phyloP scores from a whole-genome alignment of 2,329 filamentous ascomycete genomes.

The Shiraia sp. region DNA sequence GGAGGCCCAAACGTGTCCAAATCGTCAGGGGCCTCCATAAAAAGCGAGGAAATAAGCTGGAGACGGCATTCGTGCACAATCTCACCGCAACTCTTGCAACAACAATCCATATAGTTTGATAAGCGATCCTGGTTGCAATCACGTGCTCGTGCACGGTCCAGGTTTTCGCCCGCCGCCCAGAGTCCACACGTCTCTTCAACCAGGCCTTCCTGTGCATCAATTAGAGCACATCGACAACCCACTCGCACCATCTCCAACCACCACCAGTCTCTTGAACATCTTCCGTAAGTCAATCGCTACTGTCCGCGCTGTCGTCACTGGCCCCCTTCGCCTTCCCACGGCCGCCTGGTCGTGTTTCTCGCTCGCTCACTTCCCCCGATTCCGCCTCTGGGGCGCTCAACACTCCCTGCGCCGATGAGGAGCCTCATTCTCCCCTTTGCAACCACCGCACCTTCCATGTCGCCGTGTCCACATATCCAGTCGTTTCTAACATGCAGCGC shows the following conservation, averaged over 20 bases:
- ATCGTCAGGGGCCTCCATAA: constrained; percentile 20
- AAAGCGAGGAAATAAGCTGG: constrained; percentile 9
- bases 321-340: constrained; percentile 16
- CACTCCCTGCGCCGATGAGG: constrained; percentile 20
- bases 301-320: constrained; percentile 14
- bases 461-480: constrained; percentile 18
- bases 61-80: constrained; percentile 1
- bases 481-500: constrained; percentile 13
- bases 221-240: constrained; percentile 44
- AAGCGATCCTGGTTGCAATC: constrained; percentile 29
- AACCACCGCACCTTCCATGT: constrained; percentile 8
- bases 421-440: constrained; percentile 8
- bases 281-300: constrained; percentile 38
- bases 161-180: constrained; percentile 23
- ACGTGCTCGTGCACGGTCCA: constrained; percentile 37
- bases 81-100: constrained; percentile 22
- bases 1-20: constrained; percentile 41
- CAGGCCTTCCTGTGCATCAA: constrained; percentile 45
- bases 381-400: constrained; percentile 32
- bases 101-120: constrained; percentile 11
- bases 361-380: constrained; percentile 26
- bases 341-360: constrained; percentile 20
- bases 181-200: constrained; percentile 41
- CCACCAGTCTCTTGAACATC: constrained; percentile 41
- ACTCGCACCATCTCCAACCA: constrained; percentile 41